Evolutionary conservation across 148 eudicot species (phyloP).

Genomic region (Fallopia convolvulus): DNA sequence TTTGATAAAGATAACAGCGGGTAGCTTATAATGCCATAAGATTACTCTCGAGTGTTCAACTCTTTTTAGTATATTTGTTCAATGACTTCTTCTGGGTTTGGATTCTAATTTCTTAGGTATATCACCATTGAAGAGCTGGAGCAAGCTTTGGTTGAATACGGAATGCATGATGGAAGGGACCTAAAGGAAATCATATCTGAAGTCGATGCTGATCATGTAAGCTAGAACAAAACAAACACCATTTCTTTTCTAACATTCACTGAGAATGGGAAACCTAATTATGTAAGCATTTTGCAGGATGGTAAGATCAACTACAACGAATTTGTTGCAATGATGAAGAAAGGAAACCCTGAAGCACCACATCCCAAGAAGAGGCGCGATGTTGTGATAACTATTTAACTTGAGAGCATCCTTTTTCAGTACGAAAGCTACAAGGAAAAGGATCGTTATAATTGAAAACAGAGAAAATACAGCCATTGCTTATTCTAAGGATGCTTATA

Average conservation of each 20-base stretch:
- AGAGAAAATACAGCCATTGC: neutral
- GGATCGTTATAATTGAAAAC: neutral
- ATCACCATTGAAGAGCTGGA: slow-evolving; percentile 88
- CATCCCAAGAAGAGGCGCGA: slow-evolving; percentile 38
- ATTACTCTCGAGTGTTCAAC: neutral
- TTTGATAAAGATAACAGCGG: slow-evolving; percentile 96
- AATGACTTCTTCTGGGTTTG: neutral
- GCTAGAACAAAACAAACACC: slow-evolving; percentile 12
- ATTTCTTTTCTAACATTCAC: neutral
- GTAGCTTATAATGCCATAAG: slow-evolving; percentile 24
- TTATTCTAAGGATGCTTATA: slow-evolving; percentile 1
- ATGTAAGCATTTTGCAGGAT: slow-evolving; percentile 24
- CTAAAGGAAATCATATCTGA: slow-evolving; percentile 80
- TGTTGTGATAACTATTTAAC: slow-evolving; percentile 14
- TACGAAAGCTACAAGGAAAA: neutral
- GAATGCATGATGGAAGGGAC: slow-evolving; percentile 74
- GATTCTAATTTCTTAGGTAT: slow-evolving; percentile 28
- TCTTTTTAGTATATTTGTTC: neutral
- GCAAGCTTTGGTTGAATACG: slow-evolving; percentile 77
- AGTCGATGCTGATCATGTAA: slow-evolving; percentile 84
- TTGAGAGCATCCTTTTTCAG: slow-evolving; percentile 5
- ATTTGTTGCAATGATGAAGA: slow-evolving; percentile 47
- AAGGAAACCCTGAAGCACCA: slow-evolving; percentile 35
- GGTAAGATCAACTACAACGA: slow-evolving; percentile 43
- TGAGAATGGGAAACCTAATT: neutral